Evolutionary conservation across 1,284 basidiomycete genomes (phyloP).

Genomic region (Marasmius tenuissimus): DNA sequence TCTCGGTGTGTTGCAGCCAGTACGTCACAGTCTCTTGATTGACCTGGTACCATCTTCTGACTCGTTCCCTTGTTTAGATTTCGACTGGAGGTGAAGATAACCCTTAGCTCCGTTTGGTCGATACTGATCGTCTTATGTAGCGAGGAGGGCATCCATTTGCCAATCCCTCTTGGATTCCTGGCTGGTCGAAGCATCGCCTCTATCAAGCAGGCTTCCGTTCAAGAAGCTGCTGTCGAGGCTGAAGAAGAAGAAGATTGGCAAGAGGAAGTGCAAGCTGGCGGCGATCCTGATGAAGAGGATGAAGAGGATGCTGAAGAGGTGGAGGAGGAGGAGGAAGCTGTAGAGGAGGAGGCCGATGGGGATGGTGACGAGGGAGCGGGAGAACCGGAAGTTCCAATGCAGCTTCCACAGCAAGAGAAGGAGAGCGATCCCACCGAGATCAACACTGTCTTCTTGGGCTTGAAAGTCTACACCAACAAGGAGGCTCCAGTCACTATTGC

Average conservation of each 20-base stretch:
- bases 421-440: background rate
- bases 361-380: background rate
- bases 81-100: no score
- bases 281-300: background rate
- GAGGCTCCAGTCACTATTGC: background rate
- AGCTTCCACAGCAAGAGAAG: background rate
- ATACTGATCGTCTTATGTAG: no score
- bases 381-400: background rate
- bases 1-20: background rate
- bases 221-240: background rate
- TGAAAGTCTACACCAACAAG: conserved; percentile 8
- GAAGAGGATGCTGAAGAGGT: background rate
- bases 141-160: background rate
- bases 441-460: conserved; percentile 10
- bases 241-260: background rate
- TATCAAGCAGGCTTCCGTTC: background rate
- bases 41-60: no score
- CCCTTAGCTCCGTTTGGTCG: no score
- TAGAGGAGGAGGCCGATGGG: background rate
- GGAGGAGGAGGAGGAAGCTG: background rate
- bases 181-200: background rate
- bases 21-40: no score
- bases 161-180: background rate
- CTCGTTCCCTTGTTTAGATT: no score
- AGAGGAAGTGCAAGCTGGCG: background rate